Base-by-base conservation (phyloP, 805 yeast species). In the Dipodascus geniculatus region DNA sequence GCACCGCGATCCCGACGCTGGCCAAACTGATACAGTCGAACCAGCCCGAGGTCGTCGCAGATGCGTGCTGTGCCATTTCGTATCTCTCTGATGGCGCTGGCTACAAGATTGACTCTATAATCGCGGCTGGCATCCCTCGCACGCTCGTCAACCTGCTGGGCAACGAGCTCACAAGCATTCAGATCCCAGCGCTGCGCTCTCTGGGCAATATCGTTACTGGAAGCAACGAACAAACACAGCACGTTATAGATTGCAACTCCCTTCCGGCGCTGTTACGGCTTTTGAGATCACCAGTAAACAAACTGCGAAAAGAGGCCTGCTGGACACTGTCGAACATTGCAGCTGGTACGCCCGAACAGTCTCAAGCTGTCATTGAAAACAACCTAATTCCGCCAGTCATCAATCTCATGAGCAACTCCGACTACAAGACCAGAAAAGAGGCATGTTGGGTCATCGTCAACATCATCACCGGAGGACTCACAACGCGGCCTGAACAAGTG, bases 391-490 rank as follows among this genome's bases (percentile, higher is more conserved):
- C 98, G 42, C 96, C 90, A 55, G 78, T 87, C 60, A 83, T 93
- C 62, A 82, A 89, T 67, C 72, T 83, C 58, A 77, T 93, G 68
- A 72, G 78, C 44, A 77, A 80, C 54, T 96, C 93, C 57, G 98
- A 91, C 66, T 90, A 88, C 75, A 89, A 89, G 75, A 91, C 98
- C 31, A 87, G 87, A 69, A 93, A 91, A 71, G 99, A 93, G 74
- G 99, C 99, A 2, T 91, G 98, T 76, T 93, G 99, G 99, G 98
- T 98, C 33, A 85, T 93, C 60, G 88, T 97, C 24, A 93, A 93
- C 68, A 98, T 98, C 38, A 87, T 96, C 17, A 85, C 96, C 8
- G 98, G 98, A 62, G 98, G 97, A 20, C 76, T 89, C 62, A 75
- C 83, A 44, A 85, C 82, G 68, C 11, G 44, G 19, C 98, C 98